Evolutionary conservation across 148 eudicot species (phyloP).

Genomic region (Rhododendron molle): DNA sequence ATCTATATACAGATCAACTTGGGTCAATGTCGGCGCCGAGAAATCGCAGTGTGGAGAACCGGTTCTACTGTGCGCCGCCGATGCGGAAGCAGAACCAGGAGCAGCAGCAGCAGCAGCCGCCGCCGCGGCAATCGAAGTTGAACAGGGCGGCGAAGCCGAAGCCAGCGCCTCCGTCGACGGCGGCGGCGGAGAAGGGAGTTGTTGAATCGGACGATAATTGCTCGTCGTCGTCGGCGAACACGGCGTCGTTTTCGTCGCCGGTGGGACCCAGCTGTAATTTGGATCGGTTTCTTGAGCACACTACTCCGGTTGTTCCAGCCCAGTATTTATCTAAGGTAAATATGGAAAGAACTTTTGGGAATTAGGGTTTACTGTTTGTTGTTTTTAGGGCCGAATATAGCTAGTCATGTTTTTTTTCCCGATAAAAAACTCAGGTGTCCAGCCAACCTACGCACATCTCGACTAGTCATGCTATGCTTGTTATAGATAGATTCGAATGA

Average conservation of each 20-base stretch:
- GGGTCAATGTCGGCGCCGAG: slow-evolving; percentile 33
- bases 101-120: slow-evolving; percentile 32
- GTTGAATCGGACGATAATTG: slow-evolving; percentile 39
- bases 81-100: slow-evolving; percentile 50
- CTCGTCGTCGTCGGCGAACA: slow-evolving; percentile 21
- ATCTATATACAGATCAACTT: background rate
- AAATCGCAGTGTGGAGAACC: slow-evolving; percentile 37
- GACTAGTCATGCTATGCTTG: background rate
- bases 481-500: background rate
- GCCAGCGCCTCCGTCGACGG: slow-evolving; percentile 7
- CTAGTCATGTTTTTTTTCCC: too few relatives aligned
- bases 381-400: background rate
- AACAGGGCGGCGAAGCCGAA: slow-evolving; percentile 20
- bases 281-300: background rate
- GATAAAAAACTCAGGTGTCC: too few relatives aligned
- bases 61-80: slow-evolving; percentile 73
- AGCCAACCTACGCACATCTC: background rate
- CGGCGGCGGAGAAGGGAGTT: slow-evolving; percentile 23
- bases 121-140: slow-evolving; percentile 9
- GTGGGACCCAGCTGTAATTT: background rate
- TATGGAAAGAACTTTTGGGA: background rate
- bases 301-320: background rate
- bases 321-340: background rate
- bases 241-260: background rate
- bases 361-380: background rate